Evolutionary conservation across 495 filamentous ascomycete genomes (phyloP).

Genomic region (Lophiostoma macrostomum): DNA sequence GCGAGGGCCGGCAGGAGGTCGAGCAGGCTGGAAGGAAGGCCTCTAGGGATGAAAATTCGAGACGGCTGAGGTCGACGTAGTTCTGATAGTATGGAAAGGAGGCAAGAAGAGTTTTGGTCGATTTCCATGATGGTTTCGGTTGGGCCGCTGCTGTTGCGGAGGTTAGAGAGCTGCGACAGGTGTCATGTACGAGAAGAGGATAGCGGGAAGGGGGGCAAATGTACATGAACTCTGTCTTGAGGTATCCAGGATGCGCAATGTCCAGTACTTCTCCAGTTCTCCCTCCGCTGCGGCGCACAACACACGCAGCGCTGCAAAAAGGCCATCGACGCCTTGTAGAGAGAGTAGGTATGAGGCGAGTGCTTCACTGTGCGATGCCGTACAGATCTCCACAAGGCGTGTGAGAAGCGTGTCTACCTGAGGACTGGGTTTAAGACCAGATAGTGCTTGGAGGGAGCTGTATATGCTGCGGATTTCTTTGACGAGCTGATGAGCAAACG

Average conservation of each 20-base stretch:
- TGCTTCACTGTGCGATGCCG: constrained; percentile 24
- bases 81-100: constrained; percentile 48
- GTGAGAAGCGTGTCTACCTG: constrained; percentile 40
- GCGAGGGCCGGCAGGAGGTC: not conserved
- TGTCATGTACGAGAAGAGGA: not conserved
- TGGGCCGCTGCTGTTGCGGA: not conserved
- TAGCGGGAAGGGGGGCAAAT: not conserved
- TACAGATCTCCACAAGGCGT: constrained; percentile 41
- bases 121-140: not conserved
- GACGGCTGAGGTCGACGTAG: constrained; percentile 44
- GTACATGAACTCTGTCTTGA: no score
- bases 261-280: constrained; percentile 43
- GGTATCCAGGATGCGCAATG: constrained; percentile 34
- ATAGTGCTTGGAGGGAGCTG: not conserved
- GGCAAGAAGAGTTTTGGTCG: constrained; percentile 20
- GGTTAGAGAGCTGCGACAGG: not conserved
- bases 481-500: constrained; percentile 1
- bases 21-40: constrained; percentile 20
- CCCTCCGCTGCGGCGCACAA: constrained; percentile 44
- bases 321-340: constrained; percentile 26
- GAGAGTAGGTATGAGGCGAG: constrained; percentile 33
- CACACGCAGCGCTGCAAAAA: constrained; percentile 36
- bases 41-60: constrained; percentile 43
- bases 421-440: constrained; percentile 4
- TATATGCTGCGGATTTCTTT: constrained; percentile 12